Conservation (phyloP, 495 filamentous ascomycete genomes). For the Tuber microsphaerosporum region DNA sequence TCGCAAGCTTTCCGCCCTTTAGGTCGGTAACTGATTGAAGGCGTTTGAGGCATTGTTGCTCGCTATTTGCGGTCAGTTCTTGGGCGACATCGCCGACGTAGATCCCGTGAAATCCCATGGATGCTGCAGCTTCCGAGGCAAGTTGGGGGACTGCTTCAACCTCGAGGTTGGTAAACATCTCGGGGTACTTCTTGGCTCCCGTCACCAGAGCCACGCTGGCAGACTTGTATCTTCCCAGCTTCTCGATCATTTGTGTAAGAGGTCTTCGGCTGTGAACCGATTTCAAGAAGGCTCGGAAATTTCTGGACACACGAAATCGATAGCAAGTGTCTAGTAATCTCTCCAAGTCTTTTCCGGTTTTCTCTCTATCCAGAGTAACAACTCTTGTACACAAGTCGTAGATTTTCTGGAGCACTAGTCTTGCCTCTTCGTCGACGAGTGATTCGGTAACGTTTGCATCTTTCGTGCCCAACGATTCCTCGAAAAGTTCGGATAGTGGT, state of each 20-base stretch:
- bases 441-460: conserved; percentile 3
- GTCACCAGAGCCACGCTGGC: conserved; percentile 35
- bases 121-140: conserved; percentile 20
- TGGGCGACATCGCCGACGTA: conserved; percentile 28
- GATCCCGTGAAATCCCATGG: conserved; percentile 24
- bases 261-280: conserved; percentile 19
- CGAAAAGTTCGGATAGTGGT: conserved; percentile 21
- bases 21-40: conserved; percentile 27
- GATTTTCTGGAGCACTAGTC: conserved; percentile 29
- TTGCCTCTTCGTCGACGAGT: conserved; percentile 23
- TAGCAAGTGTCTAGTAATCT: conserved; percentile 38
- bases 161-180: conserved; percentile 23
- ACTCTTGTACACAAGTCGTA: conserved; percentile 32
- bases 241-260: conserved; percentile 38
- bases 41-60: conserved; percentile 31
- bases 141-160: conserved; percentile 28
- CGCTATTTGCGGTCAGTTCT: conserved; percentile 24
- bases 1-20: conserved; percentile 16
- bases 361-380: conserved; percentile 16
- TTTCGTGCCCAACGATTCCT: conserved; percentile 23
- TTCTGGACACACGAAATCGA: conserved; percentile 30
- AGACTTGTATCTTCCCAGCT: conserved; percentile 37
- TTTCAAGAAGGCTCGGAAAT: conserved; percentile 33
- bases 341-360: conserved; percentile 24
- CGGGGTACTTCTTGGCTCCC: conserved; percentile 24